phyloP scores from a whole-genome alignment of 306 rosid species.

The Quercus suber region DNA sequence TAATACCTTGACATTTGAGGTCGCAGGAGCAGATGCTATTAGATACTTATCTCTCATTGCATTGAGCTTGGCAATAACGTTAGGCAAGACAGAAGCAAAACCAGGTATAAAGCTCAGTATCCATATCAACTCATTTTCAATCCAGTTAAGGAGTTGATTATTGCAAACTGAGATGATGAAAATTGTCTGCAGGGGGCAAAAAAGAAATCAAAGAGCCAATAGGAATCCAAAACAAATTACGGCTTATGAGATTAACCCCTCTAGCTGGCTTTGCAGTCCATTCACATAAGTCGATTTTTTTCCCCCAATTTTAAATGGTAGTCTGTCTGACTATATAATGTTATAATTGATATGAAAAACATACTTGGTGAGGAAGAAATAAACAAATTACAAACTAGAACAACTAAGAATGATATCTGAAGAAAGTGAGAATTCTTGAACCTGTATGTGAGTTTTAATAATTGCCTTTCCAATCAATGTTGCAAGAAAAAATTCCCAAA shows the following conservation, averaged over 20 bases:
- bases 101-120: constrained; percentile 82
- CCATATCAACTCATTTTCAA: constrained; percentile 88
- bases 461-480: constrained; percentile 93
- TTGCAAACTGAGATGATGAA: constrained; percentile 92
- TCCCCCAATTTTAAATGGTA: background rate
- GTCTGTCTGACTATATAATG: background rate
- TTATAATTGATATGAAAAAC: background rate
- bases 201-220: constrained; percentile 1
- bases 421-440: constrained; percentile 27
- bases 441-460: constrained; percentile 97
- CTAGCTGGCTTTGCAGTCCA: background rate
- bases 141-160: constrained; percentile 94
- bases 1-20: constrained; percentile 64
- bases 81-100: constrained; percentile 60
- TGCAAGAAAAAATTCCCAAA: constrained; percentile 84
- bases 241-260: background rate
- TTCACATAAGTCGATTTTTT: background rate
- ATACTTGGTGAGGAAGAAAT: background rate
- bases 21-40: constrained; percentile 44
- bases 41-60: constrained; percentile 75
- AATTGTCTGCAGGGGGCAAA: constrained; percentile 50
- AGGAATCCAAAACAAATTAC: constrained; percentile 5
- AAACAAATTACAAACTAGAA: background rate
- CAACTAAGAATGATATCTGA: background rate
- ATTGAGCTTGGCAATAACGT: constrained; percentile 51